Evolutionary conservation across 257 asterid genomes (phyloP).

Genomic region (Solanum appendiculatum): DNA sequence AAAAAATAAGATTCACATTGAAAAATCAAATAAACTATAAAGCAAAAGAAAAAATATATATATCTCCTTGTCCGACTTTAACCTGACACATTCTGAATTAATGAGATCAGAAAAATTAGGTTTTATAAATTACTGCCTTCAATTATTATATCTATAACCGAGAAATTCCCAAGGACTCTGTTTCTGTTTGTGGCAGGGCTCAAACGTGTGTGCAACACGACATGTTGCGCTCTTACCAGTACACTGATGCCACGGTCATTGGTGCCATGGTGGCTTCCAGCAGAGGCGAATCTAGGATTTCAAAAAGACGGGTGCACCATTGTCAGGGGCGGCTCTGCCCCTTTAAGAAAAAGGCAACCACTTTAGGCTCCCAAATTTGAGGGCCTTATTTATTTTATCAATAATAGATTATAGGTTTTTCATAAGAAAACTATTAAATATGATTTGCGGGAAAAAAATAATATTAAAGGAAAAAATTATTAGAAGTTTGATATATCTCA

Average conservation of each 20-base stretch:
- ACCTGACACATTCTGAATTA: not conserved
- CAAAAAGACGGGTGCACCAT: too few species aligned
- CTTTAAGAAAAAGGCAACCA: too few species aligned
- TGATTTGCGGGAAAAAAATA: too few species aligned
- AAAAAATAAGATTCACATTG: not conserved
- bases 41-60: not conserved
- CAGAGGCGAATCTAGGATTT: too few species aligned
- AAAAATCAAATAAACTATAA: not conserved
- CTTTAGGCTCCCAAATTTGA: too few species aligned
- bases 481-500: too few species aligned
- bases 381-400: too few species aligned
- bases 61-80: not conserved
- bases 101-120: not conserved
- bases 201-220: not conserved
- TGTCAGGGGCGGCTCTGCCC: too few species aligned
- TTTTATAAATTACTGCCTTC: not conserved
- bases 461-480: too few species aligned
- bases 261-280: not conserved
- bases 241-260: not conserved
- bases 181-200: not conserved
- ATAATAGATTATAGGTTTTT: too few species aligned
- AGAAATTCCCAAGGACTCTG: not conserved
- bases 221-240: not conserved
- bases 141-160: not conserved
- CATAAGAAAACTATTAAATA: too few species aligned